Percentiles rank a stretch among this genome's conserved stretches.
Evolutionary conservation across 371 early-diverging fungal species (phyloP).

Genomic region (Mortierella sp.): DNA sequence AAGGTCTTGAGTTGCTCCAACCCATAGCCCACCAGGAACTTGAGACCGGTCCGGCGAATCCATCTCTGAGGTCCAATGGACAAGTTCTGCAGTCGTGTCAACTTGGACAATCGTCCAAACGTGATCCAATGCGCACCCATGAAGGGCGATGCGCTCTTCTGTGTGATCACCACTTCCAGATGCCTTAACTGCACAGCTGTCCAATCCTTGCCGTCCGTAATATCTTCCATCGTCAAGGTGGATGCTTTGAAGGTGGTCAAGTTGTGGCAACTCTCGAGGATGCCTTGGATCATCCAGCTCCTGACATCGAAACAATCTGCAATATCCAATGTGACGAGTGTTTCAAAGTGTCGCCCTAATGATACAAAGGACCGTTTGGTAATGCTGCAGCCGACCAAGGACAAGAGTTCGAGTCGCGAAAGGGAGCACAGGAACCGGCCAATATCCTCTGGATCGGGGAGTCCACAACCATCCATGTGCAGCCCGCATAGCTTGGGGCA

Average conservation of each 20-base stretch:
- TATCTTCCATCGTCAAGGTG: constrained; percentile 21
- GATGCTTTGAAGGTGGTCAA: constrained; percentile 10
- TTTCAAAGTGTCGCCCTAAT: constrained; percentile 19
- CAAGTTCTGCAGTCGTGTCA: constrained; percentile 16
- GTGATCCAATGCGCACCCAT: constrained; percentile 13
- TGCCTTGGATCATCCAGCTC: constrained; percentile 37
- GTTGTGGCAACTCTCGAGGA: constrained; percentile 24
- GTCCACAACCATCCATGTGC: constrained; percentile 31
- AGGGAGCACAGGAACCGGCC: constrained; percentile 20
- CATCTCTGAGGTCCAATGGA: background rate
- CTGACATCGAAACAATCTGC: constrained; percentile 21
- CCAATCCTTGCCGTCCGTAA: constrained; percentile 26
- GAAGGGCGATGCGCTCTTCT: no score
- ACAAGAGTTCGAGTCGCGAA: constrained; percentile 5
- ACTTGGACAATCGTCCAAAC: constrained; percentile 12
- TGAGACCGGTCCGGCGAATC: background rate
- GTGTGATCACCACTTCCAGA: constrained; percentile 14
- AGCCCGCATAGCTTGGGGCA: constrained; percentile 26
- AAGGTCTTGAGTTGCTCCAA: constrained; percentile 15
- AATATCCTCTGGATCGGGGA: constrained; percentile 19
- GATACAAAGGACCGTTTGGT: constrained; percentile 10
- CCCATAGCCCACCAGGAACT: constrained; percentile 8
- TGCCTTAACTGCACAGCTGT: constrained; percentile 12
- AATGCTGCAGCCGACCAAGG: constrained; percentile 24
- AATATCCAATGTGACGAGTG: constrained; percentile 17